Conservation (phyloP, 495 filamentous ascomycete species). For the Monascus purpureus region DNA sequence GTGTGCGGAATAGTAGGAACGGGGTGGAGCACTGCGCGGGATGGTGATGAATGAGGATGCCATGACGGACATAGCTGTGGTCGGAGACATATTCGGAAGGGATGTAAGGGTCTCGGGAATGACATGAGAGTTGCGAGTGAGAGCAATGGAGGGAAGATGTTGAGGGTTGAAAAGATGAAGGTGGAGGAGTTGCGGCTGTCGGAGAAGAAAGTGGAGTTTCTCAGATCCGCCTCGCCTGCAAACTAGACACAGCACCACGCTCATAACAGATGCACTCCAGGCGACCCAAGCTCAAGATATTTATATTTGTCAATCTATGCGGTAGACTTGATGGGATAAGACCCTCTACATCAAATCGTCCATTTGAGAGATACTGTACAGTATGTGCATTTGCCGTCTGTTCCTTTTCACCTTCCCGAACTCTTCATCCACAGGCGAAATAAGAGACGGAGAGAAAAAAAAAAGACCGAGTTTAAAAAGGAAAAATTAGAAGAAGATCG, state of each 20-base stretch:
- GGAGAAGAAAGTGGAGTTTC: neutral
- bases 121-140: slow-evolving; percentile 5
- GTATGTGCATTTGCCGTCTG: slow-evolving; percentile 28
- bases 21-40: neutral
- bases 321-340: too few species aligned
- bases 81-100: neutral
- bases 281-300: too few species aligned
- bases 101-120: slow-evolving; percentile 5
- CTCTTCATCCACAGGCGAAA: too few species aligned
- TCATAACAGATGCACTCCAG: too few species aligned
- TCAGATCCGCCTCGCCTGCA: too few species aligned
- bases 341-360: slow-evolving; percentile 20
- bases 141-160: slow-evolving; percentile 1
- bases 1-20: too few species aligned
- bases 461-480: too few species aligned
- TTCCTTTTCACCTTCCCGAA: slow-evolving; percentile 1
- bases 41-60: slow-evolving; percentile 1
- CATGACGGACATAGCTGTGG: slow-evolving; percentile 1
- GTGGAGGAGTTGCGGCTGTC: neutral
- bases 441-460: too few species aligned
- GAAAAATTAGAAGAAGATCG: too few species aligned
- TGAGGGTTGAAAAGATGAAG: slow-evolving; percentile 1
- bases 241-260: too few species aligned
- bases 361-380: slow-evolving; percentile 33
- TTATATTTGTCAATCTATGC: too few species aligned